Conservation (phyloP, 495 filamentous ascomycete genomes). For the Cercophora newfieldiana region DNA sequence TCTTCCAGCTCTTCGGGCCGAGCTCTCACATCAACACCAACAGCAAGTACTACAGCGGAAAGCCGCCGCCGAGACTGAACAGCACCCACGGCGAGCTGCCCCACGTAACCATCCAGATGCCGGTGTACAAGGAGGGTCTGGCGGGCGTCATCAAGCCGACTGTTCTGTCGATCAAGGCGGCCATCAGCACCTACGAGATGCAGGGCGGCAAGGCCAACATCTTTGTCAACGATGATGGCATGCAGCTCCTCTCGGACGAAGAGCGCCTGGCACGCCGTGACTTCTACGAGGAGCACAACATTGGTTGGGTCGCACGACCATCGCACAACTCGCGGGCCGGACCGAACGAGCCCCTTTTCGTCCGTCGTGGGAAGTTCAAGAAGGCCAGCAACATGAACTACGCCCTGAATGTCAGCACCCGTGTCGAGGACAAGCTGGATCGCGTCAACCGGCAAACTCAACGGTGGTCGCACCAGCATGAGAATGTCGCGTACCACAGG, state of each 20-base stretch:
- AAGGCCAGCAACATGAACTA: slow-evolving; percentile 78
- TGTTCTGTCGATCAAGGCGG: slow-evolving; percentile 60
- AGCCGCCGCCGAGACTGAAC: slow-evolving; percentile 50
- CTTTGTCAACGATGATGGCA: slow-evolving; percentile 70
- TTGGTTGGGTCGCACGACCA: slow-evolving; percentile 62
- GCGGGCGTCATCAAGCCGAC: slow-evolving; percentile 62
- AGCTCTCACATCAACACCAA: slow-evolving; percentile 57
- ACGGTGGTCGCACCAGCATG: slow-evolving; percentile 53
- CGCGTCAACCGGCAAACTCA: slow-evolving; percentile 36
- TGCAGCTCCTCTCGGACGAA: slow-evolving; percentile 58
- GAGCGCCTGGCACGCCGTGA: slow-evolving; percentile 59
- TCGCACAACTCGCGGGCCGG: slow-evolving; percentile 54
- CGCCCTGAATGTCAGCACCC: slow-evolving; percentile 56
- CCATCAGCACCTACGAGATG: slow-evolving; percentile 67
- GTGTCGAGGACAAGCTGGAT: slow-evolving; percentile 59
- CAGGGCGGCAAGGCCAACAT: slow-evolving; percentile 71
- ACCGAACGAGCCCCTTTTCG: slow-evolving; percentile 44
- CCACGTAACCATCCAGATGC: slow-evolving; percentile 74
- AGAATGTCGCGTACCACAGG: slow-evolving; percentile 51
- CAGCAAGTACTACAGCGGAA: slow-evolving; percentile 62
- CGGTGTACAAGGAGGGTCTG: slow-evolving; percentile 74
- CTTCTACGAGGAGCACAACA: slow-evolving; percentile 65
- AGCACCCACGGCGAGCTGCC: slow-evolving; percentile 49
- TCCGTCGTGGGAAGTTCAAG: slow-evolving; percentile 69
- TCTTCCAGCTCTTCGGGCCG: slow-evolving; percentile 61